phyloP scores from a whole-genome alignment of 2,329 filamentous ascomycete species.

The Lasiodiplodia gonubiensis region DNA sequence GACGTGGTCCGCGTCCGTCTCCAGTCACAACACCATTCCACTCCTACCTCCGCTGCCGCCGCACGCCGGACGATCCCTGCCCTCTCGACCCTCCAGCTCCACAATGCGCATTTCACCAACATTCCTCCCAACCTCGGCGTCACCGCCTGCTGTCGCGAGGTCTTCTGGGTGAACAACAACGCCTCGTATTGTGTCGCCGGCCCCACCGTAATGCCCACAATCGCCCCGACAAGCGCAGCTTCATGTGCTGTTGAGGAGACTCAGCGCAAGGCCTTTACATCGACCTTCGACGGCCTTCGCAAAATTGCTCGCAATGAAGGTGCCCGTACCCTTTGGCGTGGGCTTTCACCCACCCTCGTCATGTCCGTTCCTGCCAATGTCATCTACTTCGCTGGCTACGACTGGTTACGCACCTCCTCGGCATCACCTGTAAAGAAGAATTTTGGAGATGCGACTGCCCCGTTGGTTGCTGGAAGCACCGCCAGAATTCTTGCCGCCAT shows the following conservation, averaged over 20 bases:
- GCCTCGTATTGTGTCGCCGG: conserved; percentile 80
- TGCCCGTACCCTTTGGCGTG: conserved; percentile 83
- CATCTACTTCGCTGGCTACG: conserved; percentile 98
- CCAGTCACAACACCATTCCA: conserved; percentile 75
- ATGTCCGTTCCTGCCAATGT: conserved; percentile 97
- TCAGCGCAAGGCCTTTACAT: conserved; percentile 81
- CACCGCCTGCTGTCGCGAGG: conserved; percentile 92
- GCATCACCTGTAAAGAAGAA: conserved; percentile 71
- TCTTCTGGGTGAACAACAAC: conserved; percentile 93
- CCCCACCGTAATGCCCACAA: conserved; percentile 47
- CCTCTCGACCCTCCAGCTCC: conserved; percentile 45
- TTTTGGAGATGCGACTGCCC: conserved; percentile 69
- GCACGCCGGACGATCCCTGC: conserved; percentile 38
- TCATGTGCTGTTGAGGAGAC: conserved; percentile 89
- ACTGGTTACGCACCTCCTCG: conserved; percentile 81
- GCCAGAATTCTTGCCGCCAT: conserved; percentile 82
- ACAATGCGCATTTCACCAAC: conserved; percentile 60
- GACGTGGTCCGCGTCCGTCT: conserved; percentile 95
- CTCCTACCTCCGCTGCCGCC: conserved; percentile 52
- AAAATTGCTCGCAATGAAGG: conserved; percentile 98
- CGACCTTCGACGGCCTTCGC: conserved; percentile 86
- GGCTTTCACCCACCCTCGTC: conserved; percentile 87
- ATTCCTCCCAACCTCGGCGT: conserved; percentile 87
- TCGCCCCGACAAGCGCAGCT: conserved; percentile 51
- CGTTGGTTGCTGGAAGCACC: conserved; percentile 77